phyloP scores from a whole-genome alignment of 345 rosid genomes.

The Hypericum perforatum region DNA sequence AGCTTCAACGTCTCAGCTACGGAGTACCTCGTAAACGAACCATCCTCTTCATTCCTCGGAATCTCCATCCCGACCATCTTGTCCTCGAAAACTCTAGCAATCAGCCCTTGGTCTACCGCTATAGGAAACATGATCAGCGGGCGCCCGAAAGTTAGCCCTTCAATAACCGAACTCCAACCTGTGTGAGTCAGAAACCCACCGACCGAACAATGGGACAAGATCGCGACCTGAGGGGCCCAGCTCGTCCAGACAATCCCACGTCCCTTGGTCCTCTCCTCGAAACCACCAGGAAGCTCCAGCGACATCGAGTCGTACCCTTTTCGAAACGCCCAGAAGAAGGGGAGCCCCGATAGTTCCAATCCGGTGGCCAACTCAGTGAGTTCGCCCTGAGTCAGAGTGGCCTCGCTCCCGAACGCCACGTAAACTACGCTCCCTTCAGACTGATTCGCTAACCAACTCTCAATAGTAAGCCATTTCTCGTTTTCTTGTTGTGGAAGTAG shows the following conservation, averaged over 20 bases:
- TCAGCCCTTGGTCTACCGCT: conserved; percentile 12
- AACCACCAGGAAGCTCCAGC: conserved; percentile 7
- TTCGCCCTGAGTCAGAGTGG: conserved; percentile 20
- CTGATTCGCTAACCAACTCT: conserved; percentile 34
- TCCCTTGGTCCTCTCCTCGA: conserved; percentile 4
- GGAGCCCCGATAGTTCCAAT: conserved; percentile 30
- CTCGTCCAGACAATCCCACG: conserved; percentile 12
- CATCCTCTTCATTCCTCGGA: conserved; percentile 13
- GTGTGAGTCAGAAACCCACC: conserved; percentile 27
- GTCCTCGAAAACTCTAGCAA: conserved; percentile 9
- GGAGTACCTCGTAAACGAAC: conserved; percentile 12
- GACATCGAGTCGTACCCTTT: neutral
- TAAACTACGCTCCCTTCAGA: conserved; percentile 30
- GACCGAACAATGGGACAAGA: conserved; percentile 15
- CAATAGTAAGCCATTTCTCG: conserved; percentile 19
- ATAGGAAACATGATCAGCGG: conserved; percentile 12
- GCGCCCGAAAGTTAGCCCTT: conserved; percentile 15
- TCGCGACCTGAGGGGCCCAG: conserved; percentile 19
- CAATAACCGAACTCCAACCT: conserved; percentile 19
- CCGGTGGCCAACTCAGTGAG: conserved; percentile 33
- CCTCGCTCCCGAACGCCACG: conserved; percentile 43
- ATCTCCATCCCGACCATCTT: conserved; percentile 13
- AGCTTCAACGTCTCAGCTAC: conserved; percentile 14
- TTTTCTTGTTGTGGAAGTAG: neutral
- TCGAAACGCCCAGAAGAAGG: conserved; percentile 39